These are phyloP conservation scores for Grosmannia huntii DNA, from an alignment of 2,329 filamentous ascomycete species.

Conservation along the genomic window DNA sequence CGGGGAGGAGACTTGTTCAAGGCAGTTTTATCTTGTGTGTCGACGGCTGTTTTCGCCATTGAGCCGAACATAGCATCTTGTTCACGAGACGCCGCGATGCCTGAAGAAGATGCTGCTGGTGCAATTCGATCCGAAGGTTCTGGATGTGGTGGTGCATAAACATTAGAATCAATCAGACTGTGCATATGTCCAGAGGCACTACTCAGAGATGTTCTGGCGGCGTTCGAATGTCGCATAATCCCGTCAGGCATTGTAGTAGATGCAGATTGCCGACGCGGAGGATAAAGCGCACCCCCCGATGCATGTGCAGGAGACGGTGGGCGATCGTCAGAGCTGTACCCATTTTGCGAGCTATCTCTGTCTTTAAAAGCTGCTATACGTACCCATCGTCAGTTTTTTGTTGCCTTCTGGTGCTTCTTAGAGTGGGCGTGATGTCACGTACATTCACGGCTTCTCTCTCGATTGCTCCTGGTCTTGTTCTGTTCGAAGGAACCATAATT, in stretches of 20 bases:
- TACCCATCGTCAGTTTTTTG: neutral
- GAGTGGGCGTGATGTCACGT: neutral
- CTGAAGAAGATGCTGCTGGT: neutral
- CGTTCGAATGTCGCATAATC: constrained; percentile 26
- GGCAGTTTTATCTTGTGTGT: neutral
- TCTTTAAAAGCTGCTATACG: neutral
- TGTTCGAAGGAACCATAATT: neutral
- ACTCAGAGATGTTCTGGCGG: constrained; percentile 18
- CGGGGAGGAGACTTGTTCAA: neutral
- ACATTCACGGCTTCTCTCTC: constrained; percentile 10
- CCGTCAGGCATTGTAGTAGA: constrained; percentile 3
- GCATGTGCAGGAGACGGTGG: constrained; percentile 35
- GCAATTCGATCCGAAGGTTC: neutral
- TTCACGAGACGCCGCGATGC: neutral
- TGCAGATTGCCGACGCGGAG: constrained; percentile 16
- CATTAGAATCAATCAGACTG: constrained; percentile 28
- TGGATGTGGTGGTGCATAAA: constrained; percentile 17
- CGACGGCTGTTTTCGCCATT: neutral
- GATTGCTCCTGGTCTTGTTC: neutral
- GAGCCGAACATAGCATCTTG: neutral
- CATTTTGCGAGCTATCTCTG: neutral
- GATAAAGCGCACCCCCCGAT: constrained; percentile 38
- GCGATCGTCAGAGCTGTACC: neutral
- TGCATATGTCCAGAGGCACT: constrained; percentile 25
- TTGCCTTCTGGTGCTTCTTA: neutral